Base-by-base conservation (phyloP, 2,329 filamentous ascomycete genomes). In the Clonostachys rhizophaga region DNA sequence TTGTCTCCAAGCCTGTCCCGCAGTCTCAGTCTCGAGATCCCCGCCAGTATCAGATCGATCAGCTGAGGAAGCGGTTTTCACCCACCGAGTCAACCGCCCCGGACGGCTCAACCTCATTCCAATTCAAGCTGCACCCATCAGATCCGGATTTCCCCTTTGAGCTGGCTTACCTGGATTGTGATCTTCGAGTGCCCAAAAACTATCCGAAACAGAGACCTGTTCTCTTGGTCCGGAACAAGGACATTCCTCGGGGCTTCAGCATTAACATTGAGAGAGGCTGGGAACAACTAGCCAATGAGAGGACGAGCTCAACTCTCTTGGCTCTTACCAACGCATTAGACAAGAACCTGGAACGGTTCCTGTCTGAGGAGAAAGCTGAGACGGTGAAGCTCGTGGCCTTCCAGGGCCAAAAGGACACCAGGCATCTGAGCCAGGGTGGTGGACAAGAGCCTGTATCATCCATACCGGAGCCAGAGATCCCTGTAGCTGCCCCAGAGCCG, bases 111-210 rank as follows among this genome's bases (percentile, higher is more conserved):
- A 81, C 79, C 0, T 74, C 78, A 14, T 65, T 91, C 37, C 66
- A 71, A 10, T 88, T 92, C 63, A 79, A 73, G 45, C 67, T 94
- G 51, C 68, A 67, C 12, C 89, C 89, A 6, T 90, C 88, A 6
- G 89, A 94, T 60, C 89, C 89, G 0, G 89, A 94, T 58, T 92
- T 94, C 57, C 86, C 89, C 1, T 92, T 89, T 63, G 86, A 91
- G 51, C 71, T 92, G 58, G 76, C 82, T 24, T 71, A 77, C 37
- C 70, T 94, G 34, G 75, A 87, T 39, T 91, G 87, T 60, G 72
- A 81, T 40, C 67, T 94, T 36, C 75, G 71, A 44, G 74, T 94
- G 17, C 88, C 89, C 2, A 61, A 59, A 10, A 65, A 65, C 16
- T 92, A 88, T 63, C 88, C 87, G 16, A 65, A 68, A 37, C 64